Base-by-base conservation (phyloP, 257 asterid genomes). In the Nyctanthes arbortristis region DNA sequence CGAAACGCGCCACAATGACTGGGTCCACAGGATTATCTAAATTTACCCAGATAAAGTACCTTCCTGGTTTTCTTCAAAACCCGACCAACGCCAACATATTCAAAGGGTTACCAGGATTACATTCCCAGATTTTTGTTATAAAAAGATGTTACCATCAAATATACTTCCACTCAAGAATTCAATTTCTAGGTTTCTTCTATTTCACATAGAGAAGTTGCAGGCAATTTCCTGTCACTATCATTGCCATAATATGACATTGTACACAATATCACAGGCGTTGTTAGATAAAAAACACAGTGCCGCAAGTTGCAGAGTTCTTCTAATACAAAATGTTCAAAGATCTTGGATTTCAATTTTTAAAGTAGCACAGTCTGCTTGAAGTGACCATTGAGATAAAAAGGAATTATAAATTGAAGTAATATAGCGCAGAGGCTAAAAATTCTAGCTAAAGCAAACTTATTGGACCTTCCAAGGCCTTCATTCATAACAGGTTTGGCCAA, bases 41-140 rank as follows among this genome's bases (percentile, higher is more conserved):
- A 52, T 39, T 47, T 27, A 47, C 36, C 55, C 47, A 49, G 24
- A 29, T 55, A 55, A 24, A 13, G 31, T 49, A 64, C 43, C 66
- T n/a, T 39, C 18, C 33, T 3, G 29, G 12, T 27, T n/a, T n/a
- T n/a, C n/a, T n/a, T n/a, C 62, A 31, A n/a, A 49, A 27, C 43
- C 39, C 30, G n/a, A n/a, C n/a, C n/a, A n/a, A n/a, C n/a, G n/a
- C n/a, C n/a, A n/a, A n/a, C n/a, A n/a, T n/a, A n/a, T n/a, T n/a
- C n/a, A n/a, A n/a, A n/a, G n/a, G n/a, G n/a, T n/a, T n/a, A n/a
- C n/a, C n/a, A n/a, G n/a, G n/a, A n/a, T n/a, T n/a, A n/a, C n/a
- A n/a, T 40, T 40, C 49, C 49, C 49, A 40, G 49, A 20, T 3
- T 40, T 40, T 14, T 20, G 7, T 40, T 13, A 40, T 12, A 24